Percentiles rank a stretch among this genome's conserved stretches.
phyloP scores from a whole-genome alignment of 345 rosid genomes.

The Syzygium aqueum region DNA sequence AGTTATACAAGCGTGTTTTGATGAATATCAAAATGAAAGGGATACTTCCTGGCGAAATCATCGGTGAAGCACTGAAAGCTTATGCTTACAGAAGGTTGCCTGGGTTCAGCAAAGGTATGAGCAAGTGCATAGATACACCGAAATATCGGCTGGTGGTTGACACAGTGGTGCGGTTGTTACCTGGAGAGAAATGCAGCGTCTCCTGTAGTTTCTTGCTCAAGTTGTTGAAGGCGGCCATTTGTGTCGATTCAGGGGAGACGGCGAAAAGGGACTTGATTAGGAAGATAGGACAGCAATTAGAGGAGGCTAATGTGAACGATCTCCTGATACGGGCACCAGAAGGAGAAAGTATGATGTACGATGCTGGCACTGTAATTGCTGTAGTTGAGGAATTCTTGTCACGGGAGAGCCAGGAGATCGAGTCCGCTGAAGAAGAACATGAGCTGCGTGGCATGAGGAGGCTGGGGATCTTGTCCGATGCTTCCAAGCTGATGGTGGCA shows the following conservation, averaged over 20 bases:
- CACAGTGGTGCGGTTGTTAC: conserved; percentile 50
- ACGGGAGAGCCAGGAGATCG: conserved; percentile 39
- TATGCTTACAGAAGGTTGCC: conserved; percentile 65
- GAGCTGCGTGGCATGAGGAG: conserved; percentile 31
- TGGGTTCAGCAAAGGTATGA: conserved; percentile 53
- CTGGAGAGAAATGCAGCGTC: conserved; percentile 57
- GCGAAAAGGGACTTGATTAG: conserved; percentile 36
- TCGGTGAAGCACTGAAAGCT: conserved; percentile 88
- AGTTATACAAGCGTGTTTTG: conserved; percentile 48
- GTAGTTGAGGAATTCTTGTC: conserved; percentile 50
- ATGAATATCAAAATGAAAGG: conserved; percentile 37
- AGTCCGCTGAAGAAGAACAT: conserved; percentile 18
- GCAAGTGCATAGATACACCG: conserved; percentile 33
- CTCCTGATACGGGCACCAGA: conserved; percentile 49
- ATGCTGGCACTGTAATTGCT: conserved; percentile 50
- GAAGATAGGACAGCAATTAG: conserved; percentile 68
- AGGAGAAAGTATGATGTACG: conserved; percentile 40
- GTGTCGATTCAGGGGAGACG: conserved; percentile 37
- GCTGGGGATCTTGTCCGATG: conserved; percentile 62
- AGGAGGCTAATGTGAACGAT: conserved; percentile 62
- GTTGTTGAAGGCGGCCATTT: conserved; percentile 62
- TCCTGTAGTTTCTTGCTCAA: conserved; percentile 76
- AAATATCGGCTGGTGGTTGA: conserved; percentile 52
- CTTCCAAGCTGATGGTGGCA: conserved; percentile 80
- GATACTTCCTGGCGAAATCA: conserved; percentile 36